Conservation (phyloP, 495 filamentous ascomycete genomes). For the Penicillium subrubescens region DNA sequence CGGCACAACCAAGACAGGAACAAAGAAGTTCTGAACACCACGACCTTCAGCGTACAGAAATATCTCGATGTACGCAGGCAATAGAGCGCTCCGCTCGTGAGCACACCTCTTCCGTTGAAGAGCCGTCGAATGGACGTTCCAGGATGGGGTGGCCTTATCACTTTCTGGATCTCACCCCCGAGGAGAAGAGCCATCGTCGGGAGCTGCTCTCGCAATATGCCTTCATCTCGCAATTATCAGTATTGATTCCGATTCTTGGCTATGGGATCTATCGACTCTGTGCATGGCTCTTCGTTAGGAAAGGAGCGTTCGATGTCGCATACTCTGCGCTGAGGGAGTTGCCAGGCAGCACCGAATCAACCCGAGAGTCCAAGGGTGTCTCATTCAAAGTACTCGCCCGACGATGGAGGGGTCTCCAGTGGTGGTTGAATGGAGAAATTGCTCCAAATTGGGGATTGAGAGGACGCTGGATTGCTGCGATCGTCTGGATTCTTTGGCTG, state of each 20-base stretch:
- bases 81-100: neutral
- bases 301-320: neutral
- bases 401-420: slow-evolving; percentile 1
- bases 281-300: neutral
- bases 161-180: slow-evolving; percentile 6
- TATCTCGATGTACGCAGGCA: neutral
- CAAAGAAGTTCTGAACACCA: neutral
- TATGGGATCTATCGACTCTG: neutral
- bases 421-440: slow-evolving; percentile 14
- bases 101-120: neutral
- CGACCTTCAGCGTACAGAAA: neutral
- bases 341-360: neutral
- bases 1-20: neutral
- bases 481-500: slow-evolving; percentile 7
- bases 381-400: neutral
- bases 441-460: slow-evolving; percentile 7
- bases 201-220: slow-evolving; percentile 5
- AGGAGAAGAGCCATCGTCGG: neutral
- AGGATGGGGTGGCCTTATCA: slow-evolving; percentile 8
- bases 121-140: neutral
- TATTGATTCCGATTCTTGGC: neutral
- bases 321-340: neutral
- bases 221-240: neutral
- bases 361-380: neutral
- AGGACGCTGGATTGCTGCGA: slow-evolving; percentile 7